Evolutionary conservation across 2,329 filamentous ascomycete species (phyloP).

Genomic region (Aspergillus chevalieri): DNA sequence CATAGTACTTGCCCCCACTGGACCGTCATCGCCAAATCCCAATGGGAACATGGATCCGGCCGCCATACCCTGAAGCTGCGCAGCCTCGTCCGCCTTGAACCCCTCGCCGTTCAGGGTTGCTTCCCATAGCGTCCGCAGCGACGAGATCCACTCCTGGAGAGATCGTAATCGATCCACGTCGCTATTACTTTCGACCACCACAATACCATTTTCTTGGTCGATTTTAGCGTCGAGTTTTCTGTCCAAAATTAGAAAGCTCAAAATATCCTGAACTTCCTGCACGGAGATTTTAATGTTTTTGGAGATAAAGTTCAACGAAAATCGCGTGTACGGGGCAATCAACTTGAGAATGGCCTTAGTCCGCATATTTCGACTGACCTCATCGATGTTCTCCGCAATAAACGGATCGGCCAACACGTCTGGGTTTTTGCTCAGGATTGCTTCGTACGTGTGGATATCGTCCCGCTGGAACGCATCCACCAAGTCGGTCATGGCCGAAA

Average conservation of each 20-base stretch:
- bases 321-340: slow-evolving; percentile 89
- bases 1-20: slow-evolving; percentile 14
- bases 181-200: slow-evolving; percentile 69
- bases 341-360: slow-evolving; percentile 92
- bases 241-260: slow-evolving; percentile 90
- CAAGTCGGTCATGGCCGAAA: slow-evolving; percentile 93
- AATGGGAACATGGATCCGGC: slow-evolving; percentile 22
- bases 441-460: slow-evolving; percentile 87
- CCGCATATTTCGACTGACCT: slow-evolving; percentile 96
- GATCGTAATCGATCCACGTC: slow-evolving; percentile 66
- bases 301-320: slow-evolving; percentile 82
- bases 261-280: slow-evolving; percentile 84
- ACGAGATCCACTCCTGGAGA: slow-evolving; percentile 64
- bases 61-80: slow-evolving; percentile 20
- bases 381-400: slow-evolving; percentile 98
- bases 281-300: slow-evolving; percentile 79
- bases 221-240: slow-evolving; percentile 81
- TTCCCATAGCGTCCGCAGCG: slow-evolving; percentile 63
- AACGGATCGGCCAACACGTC: slow-evolving; percentile 89
- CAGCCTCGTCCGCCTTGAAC: slow-evolving; percentile 41
- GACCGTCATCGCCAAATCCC: slow-evolving; percentile 26
- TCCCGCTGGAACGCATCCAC: slow-evolving; percentile 95
- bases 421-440: slow-evolving; percentile 76
- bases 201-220: slow-evolving; percentile 76
- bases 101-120: slow-evolving; percentile 72